Conservation (phyloP, 805 yeast species). For the Lipomyces mesembrius region DNA sequence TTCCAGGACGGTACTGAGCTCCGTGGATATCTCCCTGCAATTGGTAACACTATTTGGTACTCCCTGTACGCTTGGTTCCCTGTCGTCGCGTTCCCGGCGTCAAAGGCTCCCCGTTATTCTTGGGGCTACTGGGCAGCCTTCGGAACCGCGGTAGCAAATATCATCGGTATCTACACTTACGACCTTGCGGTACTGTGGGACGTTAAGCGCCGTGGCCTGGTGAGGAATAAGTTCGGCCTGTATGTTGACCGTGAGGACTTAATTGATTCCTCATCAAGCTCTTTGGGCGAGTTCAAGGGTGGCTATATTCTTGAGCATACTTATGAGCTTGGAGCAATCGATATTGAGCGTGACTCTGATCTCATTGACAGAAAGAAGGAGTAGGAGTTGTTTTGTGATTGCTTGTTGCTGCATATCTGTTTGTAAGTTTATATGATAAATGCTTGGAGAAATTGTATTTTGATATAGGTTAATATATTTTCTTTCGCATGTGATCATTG, state of each 20-base stretch:
- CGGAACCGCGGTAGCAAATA: constrained; percentile 16
- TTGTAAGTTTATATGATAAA: too few relatives aligned
- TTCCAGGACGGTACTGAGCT: too few relatives aligned
- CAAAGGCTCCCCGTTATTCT: constrained; percentile 45
- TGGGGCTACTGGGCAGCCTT: constrained; percentile 33
- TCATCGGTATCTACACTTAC: constrained; percentile 22
- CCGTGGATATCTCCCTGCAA: constrained; percentile 42
- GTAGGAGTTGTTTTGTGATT: too few relatives aligned
- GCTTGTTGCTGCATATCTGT: too few relatives aligned
- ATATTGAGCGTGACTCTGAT: constrained; percentile 17
- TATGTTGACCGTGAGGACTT: constrained; percentile 25
- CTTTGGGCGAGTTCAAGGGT: too few relatives aligned
- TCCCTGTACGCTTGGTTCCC: constrained; percentile 37
- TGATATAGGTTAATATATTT: too few relatives aligned
- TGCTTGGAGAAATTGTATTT: too few relatives aligned
- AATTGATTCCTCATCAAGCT: neutral
- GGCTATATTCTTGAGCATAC: neutral
- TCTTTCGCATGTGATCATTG: too few relatives aligned
- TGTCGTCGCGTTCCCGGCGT: constrained; percentile 45
- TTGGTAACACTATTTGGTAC: constrained; percentile 45
- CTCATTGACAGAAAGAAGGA: neutral
- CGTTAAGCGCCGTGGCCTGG: constrained; percentile 20
- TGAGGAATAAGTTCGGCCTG: constrained; percentile 27
- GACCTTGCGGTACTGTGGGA: constrained; percentile 25
- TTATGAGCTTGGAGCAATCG: constrained; percentile 13